Percentiles rank a stretch among this genome's conserved stretches.
phyloP scores from a whole-genome alignment of 2,329 filamentous ascomycete species.

The Diaporthe velutina region DNA sequence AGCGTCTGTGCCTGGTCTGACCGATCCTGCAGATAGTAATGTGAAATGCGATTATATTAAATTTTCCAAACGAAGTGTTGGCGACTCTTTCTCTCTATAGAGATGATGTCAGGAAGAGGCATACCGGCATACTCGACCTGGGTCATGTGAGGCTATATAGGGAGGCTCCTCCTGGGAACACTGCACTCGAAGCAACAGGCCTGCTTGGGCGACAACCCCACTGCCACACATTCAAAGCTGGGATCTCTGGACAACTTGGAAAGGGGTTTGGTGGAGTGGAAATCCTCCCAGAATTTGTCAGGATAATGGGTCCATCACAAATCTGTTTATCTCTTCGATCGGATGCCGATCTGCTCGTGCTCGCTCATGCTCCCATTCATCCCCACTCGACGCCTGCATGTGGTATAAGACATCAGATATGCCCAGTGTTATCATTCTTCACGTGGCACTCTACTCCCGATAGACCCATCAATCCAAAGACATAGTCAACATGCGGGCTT shows the following conservation, averaged over 20 bases:
- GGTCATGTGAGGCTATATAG: not conserved
- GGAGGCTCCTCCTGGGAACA: not conserved
- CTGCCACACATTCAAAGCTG: not conserved
- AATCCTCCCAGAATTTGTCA: not conserved
- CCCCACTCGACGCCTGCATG: not conserved
- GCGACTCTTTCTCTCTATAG: no score
- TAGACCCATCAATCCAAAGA: not conserved
- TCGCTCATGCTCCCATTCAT: no score
- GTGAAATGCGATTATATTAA: not conserved
- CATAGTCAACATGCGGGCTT: not conserved
- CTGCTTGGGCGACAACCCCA: not conserved
- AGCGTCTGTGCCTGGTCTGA: not conserved
- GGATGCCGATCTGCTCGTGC: not conserved
- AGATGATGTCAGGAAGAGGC: no score
- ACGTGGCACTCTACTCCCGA: not conserved
- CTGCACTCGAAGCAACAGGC: not conserved
- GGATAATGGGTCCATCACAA: constrained; percentile 21
- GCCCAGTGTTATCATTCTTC: not conserved
- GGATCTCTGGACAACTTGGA: constrained; percentile 15
- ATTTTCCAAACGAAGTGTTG: not conserved
- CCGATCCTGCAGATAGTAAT: not conserved
- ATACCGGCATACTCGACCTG: not conserved
- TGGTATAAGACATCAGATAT: not conserved
- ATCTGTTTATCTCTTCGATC: not conserved
- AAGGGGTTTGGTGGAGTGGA: constrained; percentile 1